Evolutionary conservation across 2,329 filamentous ascomycete genomes (phyloP), one percentile per base, ranked within the genome.

Genomic region (Pseudogymnoascus sp.): DNA sequence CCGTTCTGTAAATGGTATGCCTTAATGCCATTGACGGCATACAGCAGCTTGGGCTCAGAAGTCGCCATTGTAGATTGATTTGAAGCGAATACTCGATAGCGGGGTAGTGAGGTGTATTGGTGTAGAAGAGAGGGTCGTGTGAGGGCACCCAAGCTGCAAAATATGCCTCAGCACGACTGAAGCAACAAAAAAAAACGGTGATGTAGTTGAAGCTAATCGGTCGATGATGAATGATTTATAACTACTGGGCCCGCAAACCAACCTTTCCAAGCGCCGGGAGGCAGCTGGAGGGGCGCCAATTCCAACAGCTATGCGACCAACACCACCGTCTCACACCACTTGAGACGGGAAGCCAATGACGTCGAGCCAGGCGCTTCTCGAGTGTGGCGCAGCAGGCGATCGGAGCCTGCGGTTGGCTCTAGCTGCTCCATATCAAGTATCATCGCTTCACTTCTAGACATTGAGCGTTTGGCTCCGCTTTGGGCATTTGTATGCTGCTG

Each of bases 1-100:
- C 94, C 92, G 81, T 95, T 83, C 72, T 90, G 84, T 63, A 97
- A 84, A 71, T 96, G 90, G 76, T 90, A 96, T 65, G 92, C 94
- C 65, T 86, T 86, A 69, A 99, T 92, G 76, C 90, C 90, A 66
- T 86, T 84, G 71, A 97, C 81, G 68, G 83, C 82, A 72, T 86
- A 87, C 63, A 87, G 74, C 62, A 87, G 76, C 73, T 84, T 86
- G 38, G 83, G 83, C 65, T 86, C 83, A 4, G 48, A 48, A 38
- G 21, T 58, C 28, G 59, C 34, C 58, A 60, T 60, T 15, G 23
- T 19, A 3, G 9, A 10, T 59, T 59, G 57, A 18, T 12, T 23
- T 59, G 37, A 52, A 28, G 23, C 23, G 21, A 39, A 48, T 59
- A 21, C 33, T 39, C 34, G 55, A 57, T 35, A 37, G 55, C 30